Evolutionary conservation across 129 eudicot genomes (phyloP).

Genomic region (Flaveria trinervia): DNA sequence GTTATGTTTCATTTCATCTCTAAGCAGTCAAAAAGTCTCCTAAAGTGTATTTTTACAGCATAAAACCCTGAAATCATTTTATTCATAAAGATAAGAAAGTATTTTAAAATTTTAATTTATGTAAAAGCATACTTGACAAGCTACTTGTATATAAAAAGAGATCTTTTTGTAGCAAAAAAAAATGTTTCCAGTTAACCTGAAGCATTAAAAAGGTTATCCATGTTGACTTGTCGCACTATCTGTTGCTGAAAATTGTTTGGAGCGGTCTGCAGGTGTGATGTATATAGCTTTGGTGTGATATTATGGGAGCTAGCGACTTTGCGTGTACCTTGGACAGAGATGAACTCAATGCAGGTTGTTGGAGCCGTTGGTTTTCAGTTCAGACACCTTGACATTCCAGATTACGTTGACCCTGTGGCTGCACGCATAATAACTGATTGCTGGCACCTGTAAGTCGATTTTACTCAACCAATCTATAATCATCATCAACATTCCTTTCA

Average conservation of each 20-base stretch:
- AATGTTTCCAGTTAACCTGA: not conserved
- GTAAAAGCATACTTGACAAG: not conserved
- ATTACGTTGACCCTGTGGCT: conserved; percentile 57
- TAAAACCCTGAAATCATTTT: not conserved
- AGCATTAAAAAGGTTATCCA: not conserved
- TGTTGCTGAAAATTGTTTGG: conserved; percentile 6
- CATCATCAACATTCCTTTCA: no score
- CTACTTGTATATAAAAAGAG: not conserved
- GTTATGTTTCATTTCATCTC: not conserved
- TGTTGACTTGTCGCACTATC: not conserved
- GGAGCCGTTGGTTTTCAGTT: conserved; percentile 93
- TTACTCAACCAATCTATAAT: not conserved
- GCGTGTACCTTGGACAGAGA: conserved; percentile 83
- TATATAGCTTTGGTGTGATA: conserved; percentile 74
- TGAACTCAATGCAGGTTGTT: conserved; percentile 96
- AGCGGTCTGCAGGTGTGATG: conserved; percentile 65
- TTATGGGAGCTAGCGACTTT: conserved; percentile 92
- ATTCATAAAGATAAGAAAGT: no score
- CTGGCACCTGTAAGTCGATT: conserved; percentile 63
- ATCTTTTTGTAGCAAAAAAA: not conserved
- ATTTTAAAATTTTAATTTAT: not conserved
- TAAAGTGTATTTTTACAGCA: not conserved
- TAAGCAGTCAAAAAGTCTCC: not conserved
- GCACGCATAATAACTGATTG: conserved; percentile 66
- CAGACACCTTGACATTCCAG: conserved; percentile 73